These are phyloP conservation scores for Mycocalia duriaeana DNA, from an alignment of 1,284 basidiomycete species.

Conservation along the genomic window DNA sequence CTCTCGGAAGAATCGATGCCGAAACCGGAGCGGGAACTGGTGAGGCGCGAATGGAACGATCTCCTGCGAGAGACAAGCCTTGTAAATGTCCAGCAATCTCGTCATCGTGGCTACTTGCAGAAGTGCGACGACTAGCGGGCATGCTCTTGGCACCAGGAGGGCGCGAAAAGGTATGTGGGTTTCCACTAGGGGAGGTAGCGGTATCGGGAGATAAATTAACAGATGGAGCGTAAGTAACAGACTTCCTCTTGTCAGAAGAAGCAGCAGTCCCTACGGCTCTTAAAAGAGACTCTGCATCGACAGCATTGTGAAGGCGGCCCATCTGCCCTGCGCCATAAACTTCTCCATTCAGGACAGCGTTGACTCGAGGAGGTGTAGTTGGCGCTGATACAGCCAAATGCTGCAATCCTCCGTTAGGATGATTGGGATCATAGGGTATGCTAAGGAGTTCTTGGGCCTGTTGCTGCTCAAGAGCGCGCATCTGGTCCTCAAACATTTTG, in stretches of 20 bases:
- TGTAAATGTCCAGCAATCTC: constrained; percentile 73
- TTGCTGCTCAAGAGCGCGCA: constrained; percentile 86
- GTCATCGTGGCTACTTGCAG: constrained; percentile 75
- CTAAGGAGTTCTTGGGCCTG: constrained; percentile 80
- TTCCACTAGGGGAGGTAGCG: constrained; percentile 33
- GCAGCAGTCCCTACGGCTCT: constrained; percentile 60
- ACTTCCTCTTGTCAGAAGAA: constrained; percentile 82
- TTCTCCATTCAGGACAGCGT: constrained; percentile 54
- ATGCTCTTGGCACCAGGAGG: constrained; percentile 78
- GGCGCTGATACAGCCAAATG: constrained; percentile 78
- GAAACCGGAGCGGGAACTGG: constrained; percentile 45
- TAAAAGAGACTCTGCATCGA: constrained; percentile 57
- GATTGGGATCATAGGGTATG: constrained; percentile 58
- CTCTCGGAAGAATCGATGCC: constrained; percentile 46
- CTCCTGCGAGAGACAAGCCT: constrained; percentile 59
- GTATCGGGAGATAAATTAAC: constrained; percentile 69
- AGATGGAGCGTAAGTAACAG: constrained; percentile 76
- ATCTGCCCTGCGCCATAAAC: constrained; percentile 35
- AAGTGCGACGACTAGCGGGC: constrained; percentile 81
- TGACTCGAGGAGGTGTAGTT: constrained; percentile 77
- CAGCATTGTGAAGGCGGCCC: constrained; percentile 41
- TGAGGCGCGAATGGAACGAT: constrained; percentile 48
- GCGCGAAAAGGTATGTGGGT: constrained; percentile 53
- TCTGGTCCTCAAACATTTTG: constrained; percentile 89
- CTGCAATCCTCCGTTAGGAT: constrained; percentile 41